Conservation (phyloP, 106 monocot genomes). For the Ottelia alismoides region DNA sequence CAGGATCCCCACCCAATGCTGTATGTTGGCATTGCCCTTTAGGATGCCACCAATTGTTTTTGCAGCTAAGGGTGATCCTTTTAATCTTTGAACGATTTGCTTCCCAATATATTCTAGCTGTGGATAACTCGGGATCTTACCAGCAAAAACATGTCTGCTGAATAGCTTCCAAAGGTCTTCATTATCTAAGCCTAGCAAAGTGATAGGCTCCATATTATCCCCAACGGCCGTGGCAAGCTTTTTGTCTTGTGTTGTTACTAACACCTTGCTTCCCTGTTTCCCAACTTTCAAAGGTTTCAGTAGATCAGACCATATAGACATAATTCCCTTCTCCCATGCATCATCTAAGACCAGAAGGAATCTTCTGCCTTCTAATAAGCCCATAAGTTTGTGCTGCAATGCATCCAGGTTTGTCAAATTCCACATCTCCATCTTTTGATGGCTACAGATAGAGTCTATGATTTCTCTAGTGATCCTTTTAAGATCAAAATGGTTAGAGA, state of each 20-base stretch:
- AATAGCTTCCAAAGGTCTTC: constrained; percentile 1
- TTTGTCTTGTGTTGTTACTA: neutral
- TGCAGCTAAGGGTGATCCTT: constrained; percentile 5
- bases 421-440: neutral
- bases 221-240: neutral
- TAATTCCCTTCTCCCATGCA: neutral
- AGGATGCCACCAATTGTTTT: neutral
- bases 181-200: neutral
- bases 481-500: neutral
- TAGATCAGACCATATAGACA: neutral
- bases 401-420: neutral
- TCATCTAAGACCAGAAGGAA: neutral
- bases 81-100: constrained; percentile 3
- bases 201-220: neutral
- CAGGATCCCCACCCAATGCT: neutral
- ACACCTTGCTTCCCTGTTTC: neutral
- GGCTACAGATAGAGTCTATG: neutral
- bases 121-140: neutral
- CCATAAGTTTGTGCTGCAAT: neutral
- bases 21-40: neutral
- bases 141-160: constrained; percentile 1
- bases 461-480: neutral
- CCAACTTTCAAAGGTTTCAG: neutral
- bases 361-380: neutral
- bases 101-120: neutral